Percentiles rank a stretch among this genome's conserved stretches.
Conservation (phyloP, 345 rosid species). For the Eucalyptus marginata region DNA sequence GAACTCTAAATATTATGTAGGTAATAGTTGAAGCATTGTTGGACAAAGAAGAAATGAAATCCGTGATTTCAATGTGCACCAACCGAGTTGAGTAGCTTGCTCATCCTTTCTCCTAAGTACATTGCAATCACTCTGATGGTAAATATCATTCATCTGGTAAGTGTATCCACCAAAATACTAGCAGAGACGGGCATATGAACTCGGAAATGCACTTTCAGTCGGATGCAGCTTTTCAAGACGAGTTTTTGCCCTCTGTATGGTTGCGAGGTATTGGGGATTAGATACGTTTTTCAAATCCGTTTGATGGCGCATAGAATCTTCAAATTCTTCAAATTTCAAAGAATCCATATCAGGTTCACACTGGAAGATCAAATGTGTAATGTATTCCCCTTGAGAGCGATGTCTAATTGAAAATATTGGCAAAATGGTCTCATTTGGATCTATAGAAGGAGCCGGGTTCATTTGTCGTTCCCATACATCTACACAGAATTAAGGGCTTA, state of each 20-base stretch:
- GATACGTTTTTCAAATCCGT: neutral
- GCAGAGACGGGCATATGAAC: neutral
- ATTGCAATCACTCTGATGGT: neutral
- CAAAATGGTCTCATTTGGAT: neutral
- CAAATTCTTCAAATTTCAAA: neutral
- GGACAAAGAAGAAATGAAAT: slow-evolving; percentile 78
- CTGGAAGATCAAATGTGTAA: neutral
- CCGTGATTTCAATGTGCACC: slow-evolving; percentile 65
- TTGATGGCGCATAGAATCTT: neutral
- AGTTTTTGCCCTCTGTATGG: neutral
- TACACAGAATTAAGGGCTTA: neutral
- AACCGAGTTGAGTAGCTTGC: slow-evolving; percentile 47
- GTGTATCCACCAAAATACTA: neutral
- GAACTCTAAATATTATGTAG: slow-evolving; percentile 12
- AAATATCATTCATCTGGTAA: neutral
- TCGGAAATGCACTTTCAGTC: neutral
- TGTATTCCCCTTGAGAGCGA: neutral
- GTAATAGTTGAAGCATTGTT: slow-evolving; percentile 64
- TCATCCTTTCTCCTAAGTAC: neutral
- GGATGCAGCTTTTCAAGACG: neutral
- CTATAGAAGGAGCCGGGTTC: neutral
- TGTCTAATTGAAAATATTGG: neutral
- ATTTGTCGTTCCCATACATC: neutral
- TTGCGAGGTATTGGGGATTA: neutral
- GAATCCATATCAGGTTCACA: neutral